phyloP scores from a whole-genome alignment of 2,329 filamentous ascomycete genomes.

The Aspergillus terreus region DNA sequence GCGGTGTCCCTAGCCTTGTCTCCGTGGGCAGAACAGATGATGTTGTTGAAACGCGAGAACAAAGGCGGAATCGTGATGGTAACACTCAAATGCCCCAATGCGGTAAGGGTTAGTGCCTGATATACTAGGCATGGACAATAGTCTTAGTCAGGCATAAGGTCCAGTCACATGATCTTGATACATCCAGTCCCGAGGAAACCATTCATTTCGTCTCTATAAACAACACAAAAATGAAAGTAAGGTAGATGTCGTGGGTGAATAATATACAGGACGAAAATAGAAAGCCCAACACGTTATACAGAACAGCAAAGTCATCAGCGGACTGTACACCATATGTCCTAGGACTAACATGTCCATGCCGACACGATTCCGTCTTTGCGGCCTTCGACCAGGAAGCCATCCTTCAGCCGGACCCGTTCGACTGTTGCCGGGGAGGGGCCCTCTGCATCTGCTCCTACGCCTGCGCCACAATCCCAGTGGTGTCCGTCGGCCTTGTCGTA shows the following conservation, averaged over 20 bases:
- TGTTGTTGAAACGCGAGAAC: too few species aligned
- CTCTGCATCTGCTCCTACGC: slow-evolving; percentile 63
- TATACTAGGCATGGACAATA: neutral
- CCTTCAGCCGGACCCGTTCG: slow-evolving; percentile 83
- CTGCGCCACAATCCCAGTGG: slow-evolving; percentile 95
- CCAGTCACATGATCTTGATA: neutral
- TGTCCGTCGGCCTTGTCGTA: slow-evolving; percentile 96
- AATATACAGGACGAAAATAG: slow-evolving; percentile 3
- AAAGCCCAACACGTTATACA: neutral
- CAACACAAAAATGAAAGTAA: neutral
- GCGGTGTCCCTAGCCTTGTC: too few species aligned
- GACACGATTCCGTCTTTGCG: slow-evolving; percentile 83
- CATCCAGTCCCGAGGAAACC: neutral
- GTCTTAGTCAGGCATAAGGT: neutral
- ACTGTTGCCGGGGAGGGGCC: slow-evolving; percentile 65
- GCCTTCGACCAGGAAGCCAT: slow-evolving; percentile 91
- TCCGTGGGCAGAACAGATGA: too few species aligned
- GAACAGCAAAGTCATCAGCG: neutral
- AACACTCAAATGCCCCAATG: neutral
- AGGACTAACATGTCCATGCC: slow-evolving; percentile 72
- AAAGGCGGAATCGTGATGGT: neutral
- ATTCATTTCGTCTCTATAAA: neutral
- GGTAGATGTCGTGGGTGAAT: neutral
- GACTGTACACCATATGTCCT: neutral
- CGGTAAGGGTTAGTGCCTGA: neutral